Conservation (phyloP, 116 monocot genomes). For the Cymodocea nodosa region DNA sequence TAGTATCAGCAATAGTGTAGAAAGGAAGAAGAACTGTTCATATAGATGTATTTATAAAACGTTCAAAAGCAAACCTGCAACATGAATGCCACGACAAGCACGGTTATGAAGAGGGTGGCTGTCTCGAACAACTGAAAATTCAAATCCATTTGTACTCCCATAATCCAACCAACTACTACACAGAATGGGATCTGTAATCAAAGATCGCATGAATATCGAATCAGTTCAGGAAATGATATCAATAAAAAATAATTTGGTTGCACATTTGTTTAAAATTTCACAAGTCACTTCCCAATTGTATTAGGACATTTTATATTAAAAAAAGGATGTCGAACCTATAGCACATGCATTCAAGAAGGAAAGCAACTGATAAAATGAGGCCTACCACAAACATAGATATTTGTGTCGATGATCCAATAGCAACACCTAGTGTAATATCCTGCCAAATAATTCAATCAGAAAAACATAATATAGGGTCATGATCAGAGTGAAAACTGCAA, state of each 20-base stretch:
- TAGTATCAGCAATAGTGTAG: background rate
- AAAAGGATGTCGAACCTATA: background rate
- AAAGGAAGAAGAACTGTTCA: background rate
- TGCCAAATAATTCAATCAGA: constrained; percentile 12
- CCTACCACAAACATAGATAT: constrained; percentile 98
- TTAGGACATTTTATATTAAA: too few relatives aligned
- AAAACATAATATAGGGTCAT: background rate
- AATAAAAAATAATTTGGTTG: too few relatives aligned
- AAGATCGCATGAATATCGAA: constrained; percentile 5
- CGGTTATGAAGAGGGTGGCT: constrained; percentile 73
- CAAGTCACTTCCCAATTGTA: too few relatives aligned
- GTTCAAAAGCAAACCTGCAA: constrained; percentile 40
- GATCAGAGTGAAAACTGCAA: background rate
- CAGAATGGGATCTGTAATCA: constrained; percentile 74
- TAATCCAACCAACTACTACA: constrained; percentile 76
- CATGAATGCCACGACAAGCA: constrained; percentile 81
- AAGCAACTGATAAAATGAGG: background rate
- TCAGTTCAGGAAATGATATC: too few relatives aligned
- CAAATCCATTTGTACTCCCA: constrained; percentile 70
- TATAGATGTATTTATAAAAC: background rate
- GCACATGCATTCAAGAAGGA: background rate
- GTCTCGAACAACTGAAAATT: constrained; percentile 86
- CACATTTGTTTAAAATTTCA: too few relatives aligned
- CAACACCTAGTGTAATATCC: constrained; percentile 93
- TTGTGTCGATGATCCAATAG: constrained; percentile 94